These are phyloP conservation scores for Emergomyces orientalis DNA, from an alignment of 2,329 filamentous ascomycete species.

Conservation along the genomic window DNA sequence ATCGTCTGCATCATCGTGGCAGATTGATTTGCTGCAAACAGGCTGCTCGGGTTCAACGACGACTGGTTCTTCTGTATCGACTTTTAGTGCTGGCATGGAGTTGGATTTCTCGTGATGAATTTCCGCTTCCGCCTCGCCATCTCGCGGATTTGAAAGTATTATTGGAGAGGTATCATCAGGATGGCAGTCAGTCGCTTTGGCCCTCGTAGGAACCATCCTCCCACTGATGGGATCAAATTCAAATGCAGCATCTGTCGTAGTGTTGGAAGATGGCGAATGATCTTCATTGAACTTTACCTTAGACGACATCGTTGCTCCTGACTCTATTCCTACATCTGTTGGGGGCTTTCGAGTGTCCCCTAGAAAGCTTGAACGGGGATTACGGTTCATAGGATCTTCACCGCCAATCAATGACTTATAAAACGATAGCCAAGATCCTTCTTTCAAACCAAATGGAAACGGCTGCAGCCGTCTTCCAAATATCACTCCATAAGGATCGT, in stretches of 20 bases:
- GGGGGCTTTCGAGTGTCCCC: conserved; percentile 5
- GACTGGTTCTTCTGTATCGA: neutral
- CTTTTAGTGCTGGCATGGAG: neutral
- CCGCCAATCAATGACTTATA: conserved; percentile 24
- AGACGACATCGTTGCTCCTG: neutral
- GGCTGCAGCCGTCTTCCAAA: conserved; percentile 31
- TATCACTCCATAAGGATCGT: conserved; percentile 33
- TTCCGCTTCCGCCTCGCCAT: conserved; percentile 1
- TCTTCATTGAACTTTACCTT: conserved; percentile 10
- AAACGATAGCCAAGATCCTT: conserved; percentile 24
- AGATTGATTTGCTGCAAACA: neutral
- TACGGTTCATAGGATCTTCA: neutral
- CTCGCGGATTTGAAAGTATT: neutral
- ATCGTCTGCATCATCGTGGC: neutral
- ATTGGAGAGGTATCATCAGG: neutral
- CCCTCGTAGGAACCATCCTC: conserved; percentile 28
- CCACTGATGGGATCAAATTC: conserved; percentile 37
- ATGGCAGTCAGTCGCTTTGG: neutral
- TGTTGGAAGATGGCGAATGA: neutral
- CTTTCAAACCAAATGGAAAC: conserved; percentile 16
- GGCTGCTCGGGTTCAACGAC: neutral
- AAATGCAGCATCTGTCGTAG: conserved; percentile 13
- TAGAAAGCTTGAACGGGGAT: neutral
- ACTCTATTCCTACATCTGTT: neutral
- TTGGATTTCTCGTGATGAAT: neutral